Base-by-base conservation (phyloP, 164 flowering plant species). In the Tinospora cordifolia region DNA sequence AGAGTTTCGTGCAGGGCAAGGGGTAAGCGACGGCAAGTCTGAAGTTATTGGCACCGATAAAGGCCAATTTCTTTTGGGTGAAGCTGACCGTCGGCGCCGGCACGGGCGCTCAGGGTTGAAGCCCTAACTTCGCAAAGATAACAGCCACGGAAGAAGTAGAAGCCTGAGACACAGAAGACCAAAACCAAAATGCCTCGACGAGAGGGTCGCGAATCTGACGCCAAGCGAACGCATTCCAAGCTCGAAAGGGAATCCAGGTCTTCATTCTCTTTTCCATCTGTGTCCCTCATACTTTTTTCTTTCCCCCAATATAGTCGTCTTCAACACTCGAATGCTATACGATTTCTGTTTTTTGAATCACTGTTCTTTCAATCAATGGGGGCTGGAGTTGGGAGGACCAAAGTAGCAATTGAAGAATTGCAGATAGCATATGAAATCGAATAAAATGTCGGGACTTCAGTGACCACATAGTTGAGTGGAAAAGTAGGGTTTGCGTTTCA, bases 201-300 rank as follows among this genome's bases (percentile, higher is more conserved):
- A 2, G 87, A 85, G 19, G 75, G 69, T 67, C 86, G 90, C 0
- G 86, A 83, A 44, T 81, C 79, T 13, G 90, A 86, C 36, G 65
- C 83, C 19, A 86, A 67, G 65, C 86, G 90, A 8, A 80, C 77
- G 71, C 83, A 82, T 72, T 86, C 87, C 68, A 74, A 79, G 59
- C 79, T 76, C 72, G 91, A 89, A 66, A 78, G 85, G n/a, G 86
- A 85, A 75, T 79, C 87, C 78, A 89, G 94, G 91, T 89, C 22
- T 51, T n/a, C 14, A 44, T 9, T 51, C 58, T 58, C 62, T 3
- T 19, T 62, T 46, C 65, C 36, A 30, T 30, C 36, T 30, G 36
- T 30, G 4, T 30, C 65, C 66, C 17, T 49, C 71, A 64, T n/a
- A n/a, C 0, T n/a, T n/a, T 17, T 17, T n/a, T 1, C 19, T 12